phyloP scores from a whole-genome alignment of 192 early-diverging fungal genomes.

The Coemansia sp. region DNA sequence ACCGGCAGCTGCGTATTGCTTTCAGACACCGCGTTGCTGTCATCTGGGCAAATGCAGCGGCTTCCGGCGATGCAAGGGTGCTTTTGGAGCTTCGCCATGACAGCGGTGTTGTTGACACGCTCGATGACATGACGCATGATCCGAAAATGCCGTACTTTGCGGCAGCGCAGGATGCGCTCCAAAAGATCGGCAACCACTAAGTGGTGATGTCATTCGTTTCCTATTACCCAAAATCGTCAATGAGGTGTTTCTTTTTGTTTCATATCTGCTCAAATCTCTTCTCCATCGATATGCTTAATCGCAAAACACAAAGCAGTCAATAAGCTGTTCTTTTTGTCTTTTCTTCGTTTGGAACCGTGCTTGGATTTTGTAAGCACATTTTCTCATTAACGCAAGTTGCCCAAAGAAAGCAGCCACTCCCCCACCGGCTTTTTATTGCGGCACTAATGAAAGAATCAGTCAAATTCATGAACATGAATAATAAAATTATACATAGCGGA shows the following conservation, averaged over 20 bases:
- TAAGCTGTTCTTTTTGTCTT: neutral
- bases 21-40: constrained; percentile 44
- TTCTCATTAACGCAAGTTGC: too few relatives aligned
- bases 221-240: neutral
- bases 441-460: too few relatives aligned
- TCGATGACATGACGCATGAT: constrained; percentile 30
- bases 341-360: neutral
- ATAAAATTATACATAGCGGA: too few relatives aligned
- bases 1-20: neutral
- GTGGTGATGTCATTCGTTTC: neutral
- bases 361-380: too few relatives aligned
- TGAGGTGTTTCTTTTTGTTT: neutral
- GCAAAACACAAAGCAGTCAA: too few relatives aligned
- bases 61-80: constrained; percentile 30
- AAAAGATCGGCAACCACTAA: neutral
- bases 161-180: constrained; percentile 29
- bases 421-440: too few relatives aligned
- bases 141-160: constrained; percentile 15
- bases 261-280: neutral
- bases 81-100: constrained; percentile 1
- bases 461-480: too few relatives aligned
- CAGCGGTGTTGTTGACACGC: neutral
- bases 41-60: constrained; percentile 40
- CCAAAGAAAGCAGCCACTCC: too few relatives aligned
- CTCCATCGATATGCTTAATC: too few relatives aligned